phyloP scores from a whole-genome alignment of 2,329 filamentous ascomycete genomes.

The Phialophora expanda region DNA sequence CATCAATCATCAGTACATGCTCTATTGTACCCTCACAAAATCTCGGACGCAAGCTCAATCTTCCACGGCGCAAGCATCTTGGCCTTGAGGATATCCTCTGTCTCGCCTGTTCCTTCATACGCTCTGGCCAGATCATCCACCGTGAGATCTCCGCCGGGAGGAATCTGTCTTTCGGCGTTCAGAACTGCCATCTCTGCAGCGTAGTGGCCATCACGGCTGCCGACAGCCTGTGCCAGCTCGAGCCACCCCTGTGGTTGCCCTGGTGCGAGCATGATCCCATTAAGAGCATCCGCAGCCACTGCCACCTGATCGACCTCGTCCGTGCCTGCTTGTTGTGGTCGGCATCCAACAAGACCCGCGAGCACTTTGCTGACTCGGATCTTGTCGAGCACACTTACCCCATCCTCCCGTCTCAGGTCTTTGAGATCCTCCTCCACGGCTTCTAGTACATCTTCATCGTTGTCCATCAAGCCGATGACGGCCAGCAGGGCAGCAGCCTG shows the following conservation, averaged over 20 bases:
- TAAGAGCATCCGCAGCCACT: conserved; percentile 67
- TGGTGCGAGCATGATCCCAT: conserved; percentile 80
- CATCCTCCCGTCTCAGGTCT: conserved; percentile 69
- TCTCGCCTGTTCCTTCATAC: conserved; percentile 73
- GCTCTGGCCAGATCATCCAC: conserved; percentile 73
- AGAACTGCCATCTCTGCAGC: conserved; percentile 78
- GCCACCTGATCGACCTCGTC: conserved; percentile 55
- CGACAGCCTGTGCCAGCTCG: conserved; percentile 67
- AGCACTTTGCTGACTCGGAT: conserved; percentile 75
- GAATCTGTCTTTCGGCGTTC: conserved; percentile 75
- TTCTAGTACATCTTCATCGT: conserved; percentile 76
- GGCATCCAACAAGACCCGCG: conserved; percentile 70
- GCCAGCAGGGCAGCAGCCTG: conserved; percentile 81
- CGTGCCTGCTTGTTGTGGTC: conserved; percentile 51
- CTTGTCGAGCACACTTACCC: conserved; percentile 67
- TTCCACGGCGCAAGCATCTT: conserved; percentile 84
- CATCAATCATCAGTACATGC: neutral
- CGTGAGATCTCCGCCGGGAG: conserved; percentile 71
- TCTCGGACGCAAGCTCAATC: conserved; percentile 22
- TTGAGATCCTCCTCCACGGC: conserved; percentile 81
- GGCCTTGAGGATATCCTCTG: conserved; percentile 75
- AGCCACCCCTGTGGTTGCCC: conserved; percentile 81
- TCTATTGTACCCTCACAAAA: neutral
- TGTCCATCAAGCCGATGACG: conserved; percentile 79
- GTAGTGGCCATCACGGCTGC: conserved; percentile 52